Evolutionary conservation across 352 stramenopile species (phyloP).

Genomic region (Achlya hypogyna): DNA sequence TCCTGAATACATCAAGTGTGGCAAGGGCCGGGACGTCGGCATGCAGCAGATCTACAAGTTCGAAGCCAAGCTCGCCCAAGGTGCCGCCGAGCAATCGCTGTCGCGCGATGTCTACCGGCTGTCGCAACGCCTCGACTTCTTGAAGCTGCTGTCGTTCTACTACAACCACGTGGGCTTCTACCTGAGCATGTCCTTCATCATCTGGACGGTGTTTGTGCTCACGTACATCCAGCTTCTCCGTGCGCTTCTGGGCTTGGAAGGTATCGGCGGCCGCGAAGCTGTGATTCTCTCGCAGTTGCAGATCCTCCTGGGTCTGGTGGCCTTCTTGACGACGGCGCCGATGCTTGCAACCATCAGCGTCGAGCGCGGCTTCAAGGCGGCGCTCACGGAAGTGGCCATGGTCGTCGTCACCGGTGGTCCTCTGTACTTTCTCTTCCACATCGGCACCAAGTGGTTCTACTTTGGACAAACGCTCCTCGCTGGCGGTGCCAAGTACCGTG

Average conservation of each 20-base stretch:
- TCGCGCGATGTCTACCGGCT: conserved; percentile 97
- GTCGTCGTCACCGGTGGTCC: conserved; percentile 96
- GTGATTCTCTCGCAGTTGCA: conserved; percentile 93
- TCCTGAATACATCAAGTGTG: conserved; percentile 98
- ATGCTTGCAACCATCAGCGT: conserved; percentile 96
- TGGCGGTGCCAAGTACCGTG: conserved; percentile 96
- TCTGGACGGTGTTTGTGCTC: conserved; percentile 96
- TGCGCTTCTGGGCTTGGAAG: conserved; percentile 88
- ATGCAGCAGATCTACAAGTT: conserved; percentile 99
- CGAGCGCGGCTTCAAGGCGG: conserved; percentile 95
- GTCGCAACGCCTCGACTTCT: conserved; percentile 96
- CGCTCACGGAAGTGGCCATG: conserved; percentile 88
- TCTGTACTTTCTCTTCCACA: conserved; percentile 99
- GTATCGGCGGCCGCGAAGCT: conserved; percentile 85
- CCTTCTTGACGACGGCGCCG: conserved; percentile 95
- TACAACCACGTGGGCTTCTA: conserved; percentile 99
- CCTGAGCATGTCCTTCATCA: conserved; percentile 95
- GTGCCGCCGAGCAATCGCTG: conserved; percentile 96
- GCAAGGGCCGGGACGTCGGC: conserved; percentile 98
- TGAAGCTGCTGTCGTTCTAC: conserved; percentile 97
- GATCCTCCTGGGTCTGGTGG: conserved; percentile 93
- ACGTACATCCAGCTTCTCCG: conserved; percentile 94
- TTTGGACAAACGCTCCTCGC: conserved; percentile 98
- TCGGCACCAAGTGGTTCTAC: conserved; percentile 99
- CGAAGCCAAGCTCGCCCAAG: conserved; percentile 96